Conservation (phyloP, 129 eudicot genomes). For the Flaveria ramosissima region DNA sequence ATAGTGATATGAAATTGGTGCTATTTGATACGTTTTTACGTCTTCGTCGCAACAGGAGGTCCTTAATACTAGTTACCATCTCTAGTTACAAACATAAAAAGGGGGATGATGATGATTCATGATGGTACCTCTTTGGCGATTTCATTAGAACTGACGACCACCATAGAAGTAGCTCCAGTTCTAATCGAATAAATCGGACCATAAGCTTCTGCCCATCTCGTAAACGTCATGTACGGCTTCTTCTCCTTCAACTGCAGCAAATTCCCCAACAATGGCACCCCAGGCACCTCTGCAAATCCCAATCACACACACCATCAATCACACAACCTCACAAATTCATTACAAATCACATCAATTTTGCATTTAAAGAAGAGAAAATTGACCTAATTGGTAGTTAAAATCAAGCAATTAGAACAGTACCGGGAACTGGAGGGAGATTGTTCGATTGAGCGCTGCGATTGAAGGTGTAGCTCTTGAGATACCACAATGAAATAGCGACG, state of each 20-base stretch:
- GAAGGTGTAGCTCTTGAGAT: constrained; percentile 33
- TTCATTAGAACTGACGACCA: constrained; percentile 71
- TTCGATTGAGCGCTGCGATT: constrained; percentile 42
- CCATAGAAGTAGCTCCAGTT: constrained; percentile 62
- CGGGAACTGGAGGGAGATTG: constrained; percentile 53
- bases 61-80: too few relatives aligned
- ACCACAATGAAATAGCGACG: constrained; percentile 52
- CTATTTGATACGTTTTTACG: too few relatives aligned
- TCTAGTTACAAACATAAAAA: too few relatives aligned
- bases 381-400: background rate
- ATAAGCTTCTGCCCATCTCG: constrained; percentile 75
- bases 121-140: constrained; percentile 74
- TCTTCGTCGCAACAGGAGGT: too few relatives aligned
- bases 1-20: too few relatives aligned
- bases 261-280: constrained; percentile 83
- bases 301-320: too few relatives aligned
- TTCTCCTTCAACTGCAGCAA: constrained; percentile 85
- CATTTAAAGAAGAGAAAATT: background rate
- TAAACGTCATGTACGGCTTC: constrained; percentile 86
- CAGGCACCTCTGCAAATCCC: constrained; percentile 64
- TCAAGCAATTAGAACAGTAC: constrained; percentile 24
- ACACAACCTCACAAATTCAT: background rate
- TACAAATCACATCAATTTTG: background rate
- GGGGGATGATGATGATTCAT: too few relatives aligned
- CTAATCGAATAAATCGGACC: constrained; percentile 86